Percentiles rank a stretch among this genome's conserved stretches.
Evolutionary conservation across 257 asterid genomes (phyloP).

Genomic region (Gardenia jasminoides): DNA sequence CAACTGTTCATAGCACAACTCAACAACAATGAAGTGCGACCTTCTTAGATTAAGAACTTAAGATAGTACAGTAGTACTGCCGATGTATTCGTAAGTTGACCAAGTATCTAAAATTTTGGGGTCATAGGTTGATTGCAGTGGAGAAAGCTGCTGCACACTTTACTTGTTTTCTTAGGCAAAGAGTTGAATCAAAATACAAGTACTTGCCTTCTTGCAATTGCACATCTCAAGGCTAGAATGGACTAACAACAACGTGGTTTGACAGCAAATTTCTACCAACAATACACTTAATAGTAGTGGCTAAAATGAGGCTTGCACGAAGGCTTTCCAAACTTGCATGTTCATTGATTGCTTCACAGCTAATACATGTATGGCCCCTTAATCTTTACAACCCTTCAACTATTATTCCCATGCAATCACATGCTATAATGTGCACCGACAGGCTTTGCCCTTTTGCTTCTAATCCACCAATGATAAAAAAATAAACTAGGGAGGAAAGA

Average conservation of each 20-base stretch:
- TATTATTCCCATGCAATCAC: conserved; percentile 10
- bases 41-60: neutral
- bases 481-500: too few relatives aligned
- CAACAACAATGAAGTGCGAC: neutral
- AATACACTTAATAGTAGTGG: neutral
- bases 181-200: neutral
- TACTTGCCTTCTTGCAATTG: neutral
- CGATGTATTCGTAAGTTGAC: neutral
- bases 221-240: too few relatives aligned
- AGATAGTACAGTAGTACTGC: neutral
- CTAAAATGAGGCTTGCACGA: neutral
- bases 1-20: too few relatives aligned
- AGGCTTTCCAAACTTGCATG: conserved; percentile 9
- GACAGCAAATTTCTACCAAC: conserved; percentile 23
- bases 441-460: too few relatives aligned
- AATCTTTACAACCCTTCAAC: conserved; percentile 2
- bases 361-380: neutral
- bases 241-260: conserved; percentile 20
- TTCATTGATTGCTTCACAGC: conserved; percentile 16
- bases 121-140: neutral
- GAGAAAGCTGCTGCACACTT: neutral
- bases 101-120: neutral
- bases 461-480: too few relatives aligned
- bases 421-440: conserved; percentile 10
- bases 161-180: neutral